These are phyloP conservation scores for Coemansia sp. DNA, from an alignment of 192 early-diverging fungal genomes.

Conservation along the genomic window DNA sequence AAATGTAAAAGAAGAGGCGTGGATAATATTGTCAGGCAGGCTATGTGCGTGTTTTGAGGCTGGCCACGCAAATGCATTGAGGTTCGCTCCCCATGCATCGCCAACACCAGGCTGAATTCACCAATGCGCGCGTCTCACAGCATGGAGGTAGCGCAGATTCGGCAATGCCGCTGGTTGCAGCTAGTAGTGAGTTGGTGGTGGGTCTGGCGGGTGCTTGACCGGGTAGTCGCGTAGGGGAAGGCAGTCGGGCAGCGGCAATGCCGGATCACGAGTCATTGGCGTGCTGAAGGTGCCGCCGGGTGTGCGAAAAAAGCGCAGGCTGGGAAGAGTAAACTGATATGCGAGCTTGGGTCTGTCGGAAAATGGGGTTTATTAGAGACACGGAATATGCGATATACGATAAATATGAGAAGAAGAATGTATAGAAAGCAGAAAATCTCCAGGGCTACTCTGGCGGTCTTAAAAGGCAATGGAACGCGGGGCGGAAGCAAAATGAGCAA, in stretches of 20 bases:
- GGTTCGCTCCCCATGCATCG: background rate
- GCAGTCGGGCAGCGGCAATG: conserved; percentile 12
- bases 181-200: conserved; percentile 33
- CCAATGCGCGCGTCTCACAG: background rate
- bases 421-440: background rate
- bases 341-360: background rate
- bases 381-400: conserved; percentile 1
- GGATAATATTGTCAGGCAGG: background rate
- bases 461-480: background rate
- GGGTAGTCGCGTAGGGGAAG: conserved; percentile 46
- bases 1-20: background rate
- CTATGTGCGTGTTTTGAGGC: background rate
- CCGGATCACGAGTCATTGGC: conserved; percentile 5
- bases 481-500: background rate
- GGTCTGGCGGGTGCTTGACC: conserved; percentile 51
- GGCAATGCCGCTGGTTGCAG: background rate
- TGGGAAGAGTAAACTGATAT: too few species aligned
- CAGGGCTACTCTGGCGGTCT: too few species aligned
- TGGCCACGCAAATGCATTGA: background rate
- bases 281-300: background rate
- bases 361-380: background rate
- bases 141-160: background rate
- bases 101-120: conserved; percentile 1
- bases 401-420: background rate
- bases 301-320: background rate